Evolutionary conservation across 2,329 filamentous ascomycete species (phyloP).

Genomic region (Verticillium isaacii): DNA sequence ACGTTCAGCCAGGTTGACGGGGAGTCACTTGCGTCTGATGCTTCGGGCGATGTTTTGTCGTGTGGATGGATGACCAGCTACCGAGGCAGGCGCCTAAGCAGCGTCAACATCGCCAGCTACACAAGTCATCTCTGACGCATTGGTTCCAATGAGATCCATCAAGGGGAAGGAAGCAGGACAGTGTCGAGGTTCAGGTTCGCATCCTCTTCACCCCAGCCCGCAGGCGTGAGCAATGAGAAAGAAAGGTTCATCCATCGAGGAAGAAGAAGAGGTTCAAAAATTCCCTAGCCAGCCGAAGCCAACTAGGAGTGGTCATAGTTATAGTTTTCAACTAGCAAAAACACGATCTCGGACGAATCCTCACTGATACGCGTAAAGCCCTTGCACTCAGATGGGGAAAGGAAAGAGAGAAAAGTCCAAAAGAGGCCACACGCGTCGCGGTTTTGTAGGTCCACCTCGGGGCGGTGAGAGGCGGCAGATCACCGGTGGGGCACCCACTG

Average conservation of each 20-base stretch:
- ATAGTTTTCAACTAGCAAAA: conserved; percentile 92
- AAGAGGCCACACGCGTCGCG: background rate
- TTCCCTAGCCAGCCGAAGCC: conserved; percentile 70
- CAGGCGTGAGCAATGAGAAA: background rate
- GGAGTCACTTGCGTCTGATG: no score
- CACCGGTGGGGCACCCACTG: background rate
- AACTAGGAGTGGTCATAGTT: conserved; percentile 68
- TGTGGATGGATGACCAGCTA: no score
- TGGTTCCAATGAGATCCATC: no score
- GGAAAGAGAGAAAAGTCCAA: conserved; percentile 28
- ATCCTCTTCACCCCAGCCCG: background rate
- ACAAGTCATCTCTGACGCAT: no score
- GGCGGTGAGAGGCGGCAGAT: conserved; percentile 4
- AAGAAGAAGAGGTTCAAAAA: conserved; percentile 58
- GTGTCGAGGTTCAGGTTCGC: background rate
- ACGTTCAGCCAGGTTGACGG: no score
- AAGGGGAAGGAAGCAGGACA: no score
- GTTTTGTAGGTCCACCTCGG: conserved; percentile 8
- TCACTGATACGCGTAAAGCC: conserved; percentile 82
- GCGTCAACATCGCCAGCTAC: no score
- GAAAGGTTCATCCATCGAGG: background rate
- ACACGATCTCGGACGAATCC: conserved; percentile 81
- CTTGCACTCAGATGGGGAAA: conserved; percentile 61
- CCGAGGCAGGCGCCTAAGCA: no score
- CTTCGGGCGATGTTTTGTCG: no score